Conservation (phyloP, 352 stramenopile species). For the Globisporangium nagaii region DNA sequence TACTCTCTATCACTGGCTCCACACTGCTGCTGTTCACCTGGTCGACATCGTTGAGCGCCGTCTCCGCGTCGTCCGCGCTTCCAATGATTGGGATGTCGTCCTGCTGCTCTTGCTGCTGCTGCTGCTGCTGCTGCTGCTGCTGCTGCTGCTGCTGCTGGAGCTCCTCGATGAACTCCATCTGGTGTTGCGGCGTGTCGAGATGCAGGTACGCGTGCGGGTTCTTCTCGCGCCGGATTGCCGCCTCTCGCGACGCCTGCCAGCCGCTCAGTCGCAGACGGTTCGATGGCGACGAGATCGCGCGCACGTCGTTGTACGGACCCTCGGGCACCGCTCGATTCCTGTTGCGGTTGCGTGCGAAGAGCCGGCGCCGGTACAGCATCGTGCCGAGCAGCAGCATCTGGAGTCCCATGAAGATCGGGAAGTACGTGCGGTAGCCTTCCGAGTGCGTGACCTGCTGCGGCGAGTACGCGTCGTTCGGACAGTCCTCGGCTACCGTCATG, state of each 20-base stretch:
- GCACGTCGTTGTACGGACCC: conserved; percentile 71
- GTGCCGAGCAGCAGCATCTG: conserved; percentile 52
- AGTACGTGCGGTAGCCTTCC: conserved; percentile 49
- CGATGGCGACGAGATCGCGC: conserved; percentile 59
- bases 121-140: not conserved
- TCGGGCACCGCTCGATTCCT: conserved; percentile 11
- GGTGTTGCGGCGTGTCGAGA: conserved; percentile 24
- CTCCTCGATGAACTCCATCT: conserved; percentile 9
- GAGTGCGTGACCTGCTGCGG: conserved; percentile 6
- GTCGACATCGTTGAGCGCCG: not conserved
- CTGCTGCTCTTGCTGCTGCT: not conserved
- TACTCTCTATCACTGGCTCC: too few relatives aligned
- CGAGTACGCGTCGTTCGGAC: conserved; percentile 18
- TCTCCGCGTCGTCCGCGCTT: too few relatives aligned
- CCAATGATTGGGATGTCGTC: not conserved
- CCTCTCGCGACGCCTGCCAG: conserved; percentile 46
- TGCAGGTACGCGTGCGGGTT: conserved; percentile 32
- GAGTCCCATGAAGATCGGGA: conserved; percentile 65
- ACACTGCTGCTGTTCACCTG: not conserved
- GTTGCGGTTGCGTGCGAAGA: conserved; percentile 25
- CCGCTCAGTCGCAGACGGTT: conserved; percentile 61
- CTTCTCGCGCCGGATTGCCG: conserved; percentile 57
- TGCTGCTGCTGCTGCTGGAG: not conserved
- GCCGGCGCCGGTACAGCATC: conserved; percentile 50
- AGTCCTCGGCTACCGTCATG: conserved; percentile 44